phyloP scores from a whole-genome alignment of 2,329 filamentous ascomycete genomes.

The Purpureocillium takamizusanense region DNA sequence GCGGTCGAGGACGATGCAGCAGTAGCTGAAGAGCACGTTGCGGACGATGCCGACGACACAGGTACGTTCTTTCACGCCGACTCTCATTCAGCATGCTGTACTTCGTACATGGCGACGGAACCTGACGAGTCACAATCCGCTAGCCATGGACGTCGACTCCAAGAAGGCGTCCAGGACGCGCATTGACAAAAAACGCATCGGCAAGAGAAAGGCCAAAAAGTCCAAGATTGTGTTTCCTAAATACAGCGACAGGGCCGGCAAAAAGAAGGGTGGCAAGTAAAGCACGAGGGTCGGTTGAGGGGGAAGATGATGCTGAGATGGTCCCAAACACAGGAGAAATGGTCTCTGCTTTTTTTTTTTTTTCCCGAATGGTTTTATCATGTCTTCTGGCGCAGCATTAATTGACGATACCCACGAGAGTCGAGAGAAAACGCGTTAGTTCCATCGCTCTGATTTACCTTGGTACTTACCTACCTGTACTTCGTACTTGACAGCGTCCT shows the following conservation, averaged over 20 bases:
- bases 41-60: constrained; percentile 15
- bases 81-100: too few relatives aligned
- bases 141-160: constrained; percentile 50
- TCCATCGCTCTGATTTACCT: too few relatives aligned
- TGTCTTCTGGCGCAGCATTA: constrained; percentile 4
- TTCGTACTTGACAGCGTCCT: too few relatives aligned
- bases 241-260: constrained; percentile 41
- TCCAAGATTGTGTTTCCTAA: constrained; percentile 51
- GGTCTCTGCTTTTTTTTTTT: too few relatives aligned
- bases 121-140: too few relatives aligned
- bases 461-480: too few relatives aligned
- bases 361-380: too few relatives aligned
- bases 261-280: constrained; percentile 26
- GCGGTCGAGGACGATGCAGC: constrained; percentile 16
- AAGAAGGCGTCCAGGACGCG: constrained; percentile 31
- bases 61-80: constrained; percentile 11
- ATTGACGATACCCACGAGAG: constrained; percentile 9
- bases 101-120: too few relatives aligned
- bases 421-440: too few relatives aligned
- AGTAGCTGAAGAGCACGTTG: constrained; percentile 17
- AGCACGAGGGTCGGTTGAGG: constrained; percentile 3
- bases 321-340: too few relatives aligned
- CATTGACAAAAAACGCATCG: constrained; percentile 40
- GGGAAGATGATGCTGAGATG: too few relatives aligned
- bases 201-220: constrained; percentile 48